phyloP scores from a whole-genome alignment of 2,329 filamentous ascomycete species.

The Grosmannia clavigera region DNA sequence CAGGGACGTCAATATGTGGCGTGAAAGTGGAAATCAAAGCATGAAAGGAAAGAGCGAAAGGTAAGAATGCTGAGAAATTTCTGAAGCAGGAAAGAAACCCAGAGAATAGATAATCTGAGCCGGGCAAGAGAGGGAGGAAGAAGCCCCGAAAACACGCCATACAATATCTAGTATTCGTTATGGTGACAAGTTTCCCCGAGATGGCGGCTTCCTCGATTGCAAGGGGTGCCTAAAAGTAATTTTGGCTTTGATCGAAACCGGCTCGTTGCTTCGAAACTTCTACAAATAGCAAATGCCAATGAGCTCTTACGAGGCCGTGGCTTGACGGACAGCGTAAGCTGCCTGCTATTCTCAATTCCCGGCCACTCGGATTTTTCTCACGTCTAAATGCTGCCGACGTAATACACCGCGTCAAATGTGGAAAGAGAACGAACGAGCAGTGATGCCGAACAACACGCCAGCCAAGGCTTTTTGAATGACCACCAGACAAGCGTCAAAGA shows the following conservation, averaged over 20 bases:
- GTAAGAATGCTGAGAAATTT: neutral
- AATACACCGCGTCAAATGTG: neutral
- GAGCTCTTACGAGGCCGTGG: no score
- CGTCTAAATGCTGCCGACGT: neutral
- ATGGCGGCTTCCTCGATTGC: no score
- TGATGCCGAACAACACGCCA: neutral
- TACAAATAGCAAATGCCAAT: no score
- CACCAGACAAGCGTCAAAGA: neutral
- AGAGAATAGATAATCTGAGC: neutral
- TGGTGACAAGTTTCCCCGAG: neutral
- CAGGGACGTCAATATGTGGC: neutral
- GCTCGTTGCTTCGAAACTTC: no score
- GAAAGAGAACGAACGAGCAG: neutral
- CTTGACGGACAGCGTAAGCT: no score
- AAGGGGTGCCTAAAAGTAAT: no score
- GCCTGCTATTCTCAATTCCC: neutral
- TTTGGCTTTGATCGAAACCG: no score
- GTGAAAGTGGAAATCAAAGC: neutral
- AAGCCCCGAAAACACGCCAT: neutral
- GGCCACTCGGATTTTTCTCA: neutral
- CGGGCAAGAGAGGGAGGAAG: neutral
- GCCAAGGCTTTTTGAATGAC: neutral
- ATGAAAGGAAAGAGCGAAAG: neutral
- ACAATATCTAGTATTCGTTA: neutral
- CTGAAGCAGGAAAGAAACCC: neutral